These are phyloP conservation scores for Diplogelasinospora grovesii DNA, from an alignment of 495 filamentous ascomycete species.

Conservation along the genomic window DNA sequence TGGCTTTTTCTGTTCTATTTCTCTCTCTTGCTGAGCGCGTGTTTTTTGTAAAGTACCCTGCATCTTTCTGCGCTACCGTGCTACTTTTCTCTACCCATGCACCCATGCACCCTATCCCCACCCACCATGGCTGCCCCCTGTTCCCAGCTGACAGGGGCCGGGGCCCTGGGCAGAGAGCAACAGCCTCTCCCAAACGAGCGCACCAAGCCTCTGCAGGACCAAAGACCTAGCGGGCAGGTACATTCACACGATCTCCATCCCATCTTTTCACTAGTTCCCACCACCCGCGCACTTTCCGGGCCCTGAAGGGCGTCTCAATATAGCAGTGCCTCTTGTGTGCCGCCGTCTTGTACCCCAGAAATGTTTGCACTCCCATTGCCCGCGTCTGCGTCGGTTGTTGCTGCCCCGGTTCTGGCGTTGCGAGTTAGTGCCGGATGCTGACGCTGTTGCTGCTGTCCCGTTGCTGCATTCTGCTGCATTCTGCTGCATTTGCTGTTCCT, in stretches of 20 bases:
- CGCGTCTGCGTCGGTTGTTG: too few relatives aligned
- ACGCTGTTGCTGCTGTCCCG: too few relatives aligned
- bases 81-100: conserved; percentile 4
- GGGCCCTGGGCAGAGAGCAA: conserved; percentile 11
- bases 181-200: conserved; percentile 16
- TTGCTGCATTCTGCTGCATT: too few relatives aligned
- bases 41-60: conserved; percentile 7
- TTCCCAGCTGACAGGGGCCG: conserved; percentile 18
- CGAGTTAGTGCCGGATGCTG: too few relatives aligned
- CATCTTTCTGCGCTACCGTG: background rate
- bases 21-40: too few relatives aligned
- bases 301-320: conserved; percentile 33
- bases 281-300: conserved; percentile 7
- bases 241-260: conserved; percentile 18
- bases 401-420: too few relatives aligned
- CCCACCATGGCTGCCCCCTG: conserved; percentile 9
- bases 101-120: conserved; percentile 3
- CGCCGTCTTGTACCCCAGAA: conserved; percentile 16
- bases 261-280: conserved; percentile 18
- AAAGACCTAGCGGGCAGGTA: conserved; percentile 23
- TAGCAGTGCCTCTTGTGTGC: conserved; percentile 39
- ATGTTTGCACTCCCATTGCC: conserved; percentile 10
- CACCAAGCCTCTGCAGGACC: conserved; percentile 21
- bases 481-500: too few relatives aligned
- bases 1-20: too few relatives aligned